These are phyloP conservation scores for Solioccasus polychromus DNA, from an alignment of 768 basidiomycete genomes.

Conservation along the genomic window DNA sequence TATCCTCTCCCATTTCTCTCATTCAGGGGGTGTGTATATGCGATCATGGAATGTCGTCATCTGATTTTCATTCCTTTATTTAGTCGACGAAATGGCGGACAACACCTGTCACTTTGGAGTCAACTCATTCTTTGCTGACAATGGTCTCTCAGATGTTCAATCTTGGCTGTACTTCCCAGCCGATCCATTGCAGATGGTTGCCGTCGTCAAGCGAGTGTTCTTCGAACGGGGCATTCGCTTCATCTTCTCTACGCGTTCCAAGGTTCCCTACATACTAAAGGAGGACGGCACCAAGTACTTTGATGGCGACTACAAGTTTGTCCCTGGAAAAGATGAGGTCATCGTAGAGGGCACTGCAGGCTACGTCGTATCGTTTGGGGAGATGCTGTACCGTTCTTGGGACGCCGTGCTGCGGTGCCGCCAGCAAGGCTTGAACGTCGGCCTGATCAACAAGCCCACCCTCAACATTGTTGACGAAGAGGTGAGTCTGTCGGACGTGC, in stretches of 20 bases:
- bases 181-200: constrained; percentile 76
- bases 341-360: constrained; percentile 76
- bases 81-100: constrained; percentile 71
- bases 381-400: constrained; percentile 81
- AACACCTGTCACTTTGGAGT: constrained; percentile 67
- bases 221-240: constrained; percentile 82
- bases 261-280: constrained; percentile 83
- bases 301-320: constrained; percentile 70
- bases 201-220: constrained; percentile 74
- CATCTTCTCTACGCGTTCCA: constrained; percentile 86
- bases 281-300: constrained; percentile 71
- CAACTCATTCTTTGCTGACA: constrained; percentile 87
- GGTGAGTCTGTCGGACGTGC: constrained; percentile 33
- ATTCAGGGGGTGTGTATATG: constrained; percentile 65
- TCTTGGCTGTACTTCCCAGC: constrained; percentile 88
- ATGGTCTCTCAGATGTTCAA: constrained; percentile 76
- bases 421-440: constrained; percentile 73
- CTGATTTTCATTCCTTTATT: background rate
- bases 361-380: constrained; percentile 83
- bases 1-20: constrained; percentile 85
- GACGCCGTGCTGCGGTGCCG: constrained; percentile 79
- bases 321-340: constrained; percentile 82
- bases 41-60: background rate
- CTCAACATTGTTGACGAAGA: constrained; percentile 83
- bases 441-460: constrained; percentile 83